A percentile compares a stretch with the other conserved stretches of the same genome.
Conservation (phyloP, 441 rosid species). For the Croton setiger region DNA sequence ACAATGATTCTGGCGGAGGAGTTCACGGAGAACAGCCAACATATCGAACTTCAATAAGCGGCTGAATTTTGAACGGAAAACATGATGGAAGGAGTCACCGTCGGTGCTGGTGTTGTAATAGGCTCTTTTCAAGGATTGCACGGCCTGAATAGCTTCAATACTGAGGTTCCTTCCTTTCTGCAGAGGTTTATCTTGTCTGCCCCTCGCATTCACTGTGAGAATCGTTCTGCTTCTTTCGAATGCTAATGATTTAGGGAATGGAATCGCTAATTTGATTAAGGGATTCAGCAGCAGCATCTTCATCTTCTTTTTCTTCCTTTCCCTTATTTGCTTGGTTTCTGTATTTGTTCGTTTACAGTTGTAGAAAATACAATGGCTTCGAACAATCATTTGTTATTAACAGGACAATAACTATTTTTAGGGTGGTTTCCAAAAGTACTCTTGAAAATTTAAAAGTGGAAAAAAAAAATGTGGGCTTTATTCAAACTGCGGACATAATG, state of each 20-base stretch:
- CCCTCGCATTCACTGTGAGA: not conserved
- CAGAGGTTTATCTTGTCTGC: conserved; percentile 40
- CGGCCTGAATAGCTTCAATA: conserved; percentile 80
- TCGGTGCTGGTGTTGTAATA: conserved; percentile 11
- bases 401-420: too few relatives aligned
- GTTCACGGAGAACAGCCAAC: conserved; percentile 82
- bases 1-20: conserved; percentile 70
- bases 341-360: too few relatives aligned
- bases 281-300: not conserved
- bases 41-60: conserved; percentile 81
- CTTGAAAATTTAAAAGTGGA: too few relatives aligned
- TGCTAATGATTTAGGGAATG: not conserved
- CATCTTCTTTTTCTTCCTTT: not conserved
- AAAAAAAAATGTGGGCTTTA: too few relatives aligned
- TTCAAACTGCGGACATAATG: too few relatives aligned
- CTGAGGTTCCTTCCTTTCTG: conserved; percentile 83
- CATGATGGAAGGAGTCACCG: conserved; percentile 32
- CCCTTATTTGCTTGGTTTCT: too few relatives aligned
- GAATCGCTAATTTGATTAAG: not conserved
- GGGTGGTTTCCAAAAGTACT: too few relatives aligned
- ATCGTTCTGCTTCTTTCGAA: not conserved
- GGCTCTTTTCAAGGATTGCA: conserved; percentile 75
- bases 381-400: too few relatives aligned
- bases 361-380: too few relatives aligned
- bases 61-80: conserved; percentile 46